Evolutionary conservation across 345 rosid genomes (phyloP).

Genomic region (Clausena lansium): DNA sequence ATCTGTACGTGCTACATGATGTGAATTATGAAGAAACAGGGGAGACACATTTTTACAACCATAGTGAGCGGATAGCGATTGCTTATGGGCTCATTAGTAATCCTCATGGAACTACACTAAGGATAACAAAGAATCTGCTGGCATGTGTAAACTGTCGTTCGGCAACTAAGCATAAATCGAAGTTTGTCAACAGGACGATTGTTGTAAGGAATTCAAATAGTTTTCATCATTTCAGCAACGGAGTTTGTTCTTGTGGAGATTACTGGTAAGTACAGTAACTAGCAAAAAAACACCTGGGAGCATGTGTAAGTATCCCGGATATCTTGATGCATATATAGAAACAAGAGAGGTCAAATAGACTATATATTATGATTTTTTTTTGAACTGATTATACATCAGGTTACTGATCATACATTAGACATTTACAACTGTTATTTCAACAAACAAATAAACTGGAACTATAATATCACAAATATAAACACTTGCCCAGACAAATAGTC

Average conservation of each 20-base stretch:
- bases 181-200: slow-evolving; percentile 56
- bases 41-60: slow-evolving; percentile 59
- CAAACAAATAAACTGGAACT: no score
- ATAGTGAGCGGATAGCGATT: slow-evolving; percentile 68
- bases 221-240: slow-evolving; percentile 66
- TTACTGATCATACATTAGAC: no score
- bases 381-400: no score
- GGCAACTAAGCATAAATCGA: slow-evolving; percentile 56
- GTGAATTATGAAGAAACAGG: slow-evolving; percentile 56
- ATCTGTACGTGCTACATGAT: slow-evolving; percentile 54
- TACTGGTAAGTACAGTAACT: slow-evolving; percentile 30
- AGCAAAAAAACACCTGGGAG: slow-evolving; percentile 53
- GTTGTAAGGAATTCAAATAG: slow-evolving; percentile 65
- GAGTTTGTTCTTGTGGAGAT: slow-evolving; percentile 52
- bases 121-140: slow-evolving; percentile 62
- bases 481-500: no score
- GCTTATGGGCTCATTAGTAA: slow-evolving; percentile 69
- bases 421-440: no score
- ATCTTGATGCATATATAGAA: no score
- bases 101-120: slow-evolving; percentile 48
- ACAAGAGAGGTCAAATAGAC: no score
- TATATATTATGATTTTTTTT: no score
- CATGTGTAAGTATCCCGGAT: slow-evolving; percentile 37
- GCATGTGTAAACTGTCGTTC: slow-evolving; percentile 67
- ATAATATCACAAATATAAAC: no score